Evolutionary conservation across 805 yeast species (phyloP).

Genomic region (Nakazawaea siamensis): DNA sequence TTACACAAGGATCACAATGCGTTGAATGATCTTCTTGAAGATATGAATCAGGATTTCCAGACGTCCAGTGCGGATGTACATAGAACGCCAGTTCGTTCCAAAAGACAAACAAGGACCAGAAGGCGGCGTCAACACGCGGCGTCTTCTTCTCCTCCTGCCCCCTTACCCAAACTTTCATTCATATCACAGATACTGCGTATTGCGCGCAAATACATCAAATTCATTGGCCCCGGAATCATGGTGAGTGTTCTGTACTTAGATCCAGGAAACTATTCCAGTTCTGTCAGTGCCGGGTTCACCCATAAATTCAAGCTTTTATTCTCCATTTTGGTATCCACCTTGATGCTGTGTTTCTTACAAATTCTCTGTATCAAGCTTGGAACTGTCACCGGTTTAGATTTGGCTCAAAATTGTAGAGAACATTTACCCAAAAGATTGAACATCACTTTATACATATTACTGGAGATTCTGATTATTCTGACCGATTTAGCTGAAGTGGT

Average conservation of each 20-base stretch:
- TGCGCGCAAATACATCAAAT: conserved; percentile 48
- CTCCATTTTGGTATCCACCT: conserved; percentile 65
- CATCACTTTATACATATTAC: conserved; percentile 52
- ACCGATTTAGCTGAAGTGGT: conserved; percentile 93
- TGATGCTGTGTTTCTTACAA: conserved; percentile 79
- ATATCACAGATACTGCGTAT: conserved; percentile 12
- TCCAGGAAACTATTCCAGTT: conserved; percentile 89
- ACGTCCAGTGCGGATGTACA: not conserved
- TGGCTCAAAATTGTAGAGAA: conserved; percentile 75
- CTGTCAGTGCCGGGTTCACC: conserved; percentile 82
- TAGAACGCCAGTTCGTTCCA: no score
- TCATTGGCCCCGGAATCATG: conserved; percentile 84
- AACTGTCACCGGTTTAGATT: conserved; percentile 80
- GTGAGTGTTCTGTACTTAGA: conserved; percentile 90
- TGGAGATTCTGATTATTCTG: conserved; percentile 84
- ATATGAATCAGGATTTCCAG: conserved; percentile 3
- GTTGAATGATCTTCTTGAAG: not conserved
- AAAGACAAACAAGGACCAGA: no score
- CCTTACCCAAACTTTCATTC: not conserved
- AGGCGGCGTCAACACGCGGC: not conserved
- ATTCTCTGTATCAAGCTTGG: conserved; percentile 80
- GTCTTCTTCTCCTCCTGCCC: not conserved
- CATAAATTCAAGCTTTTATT: conserved; percentile 68
- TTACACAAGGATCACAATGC: conserved; percentile 7
- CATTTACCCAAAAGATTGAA: conserved; percentile 66